Conservation (phyloP, 164 flowering plant genomes). For the Houttuynia cordata region DNA sequence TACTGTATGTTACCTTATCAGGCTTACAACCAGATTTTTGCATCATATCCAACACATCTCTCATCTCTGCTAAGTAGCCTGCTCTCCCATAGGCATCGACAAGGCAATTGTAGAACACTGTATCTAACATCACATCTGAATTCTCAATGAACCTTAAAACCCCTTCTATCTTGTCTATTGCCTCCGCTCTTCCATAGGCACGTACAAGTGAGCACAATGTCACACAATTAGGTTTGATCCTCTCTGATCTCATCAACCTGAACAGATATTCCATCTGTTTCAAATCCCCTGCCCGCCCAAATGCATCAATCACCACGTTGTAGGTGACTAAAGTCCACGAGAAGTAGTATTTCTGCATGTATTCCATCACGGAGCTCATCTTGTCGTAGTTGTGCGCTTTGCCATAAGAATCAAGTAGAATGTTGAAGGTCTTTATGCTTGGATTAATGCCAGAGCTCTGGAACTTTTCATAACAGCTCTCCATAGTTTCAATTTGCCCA, state of each 20-base stretch:
- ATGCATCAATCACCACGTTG: slow-evolving; percentile 90
- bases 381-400: slow-evolving; percentile 58
- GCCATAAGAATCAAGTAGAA: slow-evolving; percentile 88
- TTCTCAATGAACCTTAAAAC: slow-evolving; percentile 64
- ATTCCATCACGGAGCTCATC: slow-evolving; percentile 93
- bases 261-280: slow-evolving; percentile 93
- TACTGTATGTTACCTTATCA: slow-evolving; percentile 72
- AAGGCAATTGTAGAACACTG: slow-evolving; percentile 76
- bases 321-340: slow-evolving; percentile 90
- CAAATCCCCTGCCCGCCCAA: slow-evolving; percentile 88
- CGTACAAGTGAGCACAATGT: slow-evolving; percentile 82
- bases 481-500: slow-evolving; percentile 92
- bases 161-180: slow-evolving; percentile 50
- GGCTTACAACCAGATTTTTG: slow-evolving; percentile 60
- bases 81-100: slow-evolving; percentile 84
- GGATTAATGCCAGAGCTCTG: slow-evolving; percentile 77
- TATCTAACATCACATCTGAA: slow-evolving; percentile 67
- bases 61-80: slow-evolving; percentile 81
- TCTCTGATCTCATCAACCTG: slow-evolving; percentile 79
- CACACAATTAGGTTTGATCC: slow-evolving; percentile 79
- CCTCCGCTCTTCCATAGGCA: slow-evolving; percentile 66
- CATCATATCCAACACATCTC: slow-evolving; percentile 73
- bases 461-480: slow-evolving; percentile 89
- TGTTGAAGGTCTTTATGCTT: slow-evolving; percentile 80
- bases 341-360: slow-evolving; percentile 86